Base-by-base conservation (phyloP, 2,329 filamentous ascomycete species). In the Aschersonia sp. region DNA sequence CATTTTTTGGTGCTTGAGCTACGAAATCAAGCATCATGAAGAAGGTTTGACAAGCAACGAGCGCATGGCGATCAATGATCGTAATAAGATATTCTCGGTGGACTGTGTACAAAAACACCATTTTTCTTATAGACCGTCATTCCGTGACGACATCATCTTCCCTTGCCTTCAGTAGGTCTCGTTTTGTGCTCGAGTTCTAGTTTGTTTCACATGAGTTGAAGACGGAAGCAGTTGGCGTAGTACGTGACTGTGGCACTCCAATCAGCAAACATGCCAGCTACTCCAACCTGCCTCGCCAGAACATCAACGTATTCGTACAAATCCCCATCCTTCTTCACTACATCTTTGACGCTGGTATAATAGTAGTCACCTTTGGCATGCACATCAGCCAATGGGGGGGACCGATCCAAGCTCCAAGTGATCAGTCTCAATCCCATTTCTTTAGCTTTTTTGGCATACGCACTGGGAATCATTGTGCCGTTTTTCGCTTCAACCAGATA, bases 241-340 rank as follows among this genome's bases (percentile, higher is more conserved):
- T 81, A 85, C 0, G 79, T 83, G 6, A 78, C 73, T 0, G 81
- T 83, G 9, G 78, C 76, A 12, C 75, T 74, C 83, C 82, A 86
- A 59, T 86, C 83, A 4, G 75, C 73, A 55, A 86, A 86, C 51
- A 86, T 70, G 5, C 70, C 79, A 32, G 66, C 61, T 11, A 83
- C 75, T 1, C 75, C 73, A 8, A 85, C 74, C 55, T 85, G 64
- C 53, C 71, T 67, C 2, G 69, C 74, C 50, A 87, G 63, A 1
- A 83, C 78, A 54, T 86, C 74, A 39, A 86, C 59, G n/a, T 85
- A 68, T 30, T 70, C 74, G 57, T 76, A 85, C 56, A 81, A 72
- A 51, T 85, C 79, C 2, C 82, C 81, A 53, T 86, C 81, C 37
- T 73, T 75, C 47, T 71, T 69, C 44, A 79, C 72, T 1, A 71